Evolutionary conservation across 768 basidiomycete genomes (phyloP).

Genomic region (Dictyophora rubrovolvata): DNA sequence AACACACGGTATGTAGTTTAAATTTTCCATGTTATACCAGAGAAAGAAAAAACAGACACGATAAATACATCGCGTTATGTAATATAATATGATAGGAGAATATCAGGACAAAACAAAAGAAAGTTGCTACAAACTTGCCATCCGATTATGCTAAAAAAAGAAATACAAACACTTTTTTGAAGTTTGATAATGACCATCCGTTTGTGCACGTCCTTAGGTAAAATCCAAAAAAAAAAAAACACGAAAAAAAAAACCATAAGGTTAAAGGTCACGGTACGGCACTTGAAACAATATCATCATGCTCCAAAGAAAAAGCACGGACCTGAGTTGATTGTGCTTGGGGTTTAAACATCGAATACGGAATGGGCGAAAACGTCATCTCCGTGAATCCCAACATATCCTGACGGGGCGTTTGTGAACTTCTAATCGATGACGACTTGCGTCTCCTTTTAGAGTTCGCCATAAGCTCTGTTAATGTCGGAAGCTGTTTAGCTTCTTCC

Average conservation of each 20-base stretch:
- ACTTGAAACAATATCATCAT: background rate
- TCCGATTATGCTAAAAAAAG: too few species aligned
- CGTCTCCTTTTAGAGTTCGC: conserved; percentile 2
- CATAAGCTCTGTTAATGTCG: background rate
- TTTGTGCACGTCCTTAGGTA: too few species aligned
- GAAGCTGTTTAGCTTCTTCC: background rate
- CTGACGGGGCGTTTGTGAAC: background rate
- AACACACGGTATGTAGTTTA: conserved; percentile 7
- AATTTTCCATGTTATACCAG: too few species aligned
- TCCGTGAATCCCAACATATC: background rate
- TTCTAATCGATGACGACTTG: background rate
- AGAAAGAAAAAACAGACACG: too few species aligned
- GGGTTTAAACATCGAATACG: conserved; percentile 5
- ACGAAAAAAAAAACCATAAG: background rate
- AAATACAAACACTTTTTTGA: too few species aligned
- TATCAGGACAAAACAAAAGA: too few species aligned
- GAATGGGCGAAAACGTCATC: background rate
- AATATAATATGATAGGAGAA: too few species aligned
- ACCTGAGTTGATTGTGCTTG: conserved; percentile 3
- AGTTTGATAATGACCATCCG: too few species aligned
- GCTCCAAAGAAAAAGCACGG: background rate
- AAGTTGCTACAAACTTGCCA: too few species aligned
- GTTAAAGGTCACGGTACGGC: background rate
- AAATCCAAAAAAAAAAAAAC: background rate
- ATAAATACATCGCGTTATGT: too few species aligned